phyloP scores from a whole-genome alignment of 495 filamentous ascomycete species.

The Lasiosphaeris hirsuta region DNA sequence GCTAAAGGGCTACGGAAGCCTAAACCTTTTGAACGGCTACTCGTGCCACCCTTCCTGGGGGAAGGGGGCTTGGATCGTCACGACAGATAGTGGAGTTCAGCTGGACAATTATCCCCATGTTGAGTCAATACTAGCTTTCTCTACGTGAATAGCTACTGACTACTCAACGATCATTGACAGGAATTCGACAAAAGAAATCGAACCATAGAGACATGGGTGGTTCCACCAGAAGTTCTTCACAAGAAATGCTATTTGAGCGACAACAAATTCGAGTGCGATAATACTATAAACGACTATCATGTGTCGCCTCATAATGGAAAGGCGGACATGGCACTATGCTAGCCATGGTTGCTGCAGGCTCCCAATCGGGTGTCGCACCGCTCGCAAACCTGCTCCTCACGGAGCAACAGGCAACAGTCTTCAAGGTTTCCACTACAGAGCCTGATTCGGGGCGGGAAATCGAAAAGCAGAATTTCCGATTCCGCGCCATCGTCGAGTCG shows the following conservation, averaged over 20 bases:
- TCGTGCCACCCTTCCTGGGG: not conserved
- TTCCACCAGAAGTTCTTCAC: not conserved
- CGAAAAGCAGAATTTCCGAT: too few species aligned
- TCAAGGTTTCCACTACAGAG: too few species aligned
- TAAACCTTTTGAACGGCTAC: not conserved
- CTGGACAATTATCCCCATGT: not conserved
- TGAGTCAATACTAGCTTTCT: too few species aligned
- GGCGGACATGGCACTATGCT: not conserved
- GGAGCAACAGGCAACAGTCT: not conserved
- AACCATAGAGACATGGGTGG: not conserved
- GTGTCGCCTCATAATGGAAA: too few species aligned
- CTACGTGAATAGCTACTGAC: not conserved
- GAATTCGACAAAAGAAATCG: not conserved
- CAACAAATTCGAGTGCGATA: too few species aligned
- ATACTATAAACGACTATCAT: not conserved
- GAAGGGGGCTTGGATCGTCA: not conserved
- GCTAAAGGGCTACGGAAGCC: not conserved
- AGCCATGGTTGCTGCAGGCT: not conserved
- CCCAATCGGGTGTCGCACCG: constrained; percentile 1
- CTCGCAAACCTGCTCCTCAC: not conserved
- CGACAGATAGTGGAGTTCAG: not conserved
- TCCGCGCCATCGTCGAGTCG: too few species aligned
- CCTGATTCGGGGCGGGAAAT: too few species aligned
- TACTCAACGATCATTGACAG: not conserved
- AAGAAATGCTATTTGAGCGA: too few species aligned